Percentiles rank a stretch among this genome's conserved stretches.
Evolutionary conservation across 768 basidiomycete species (phyloP).

Genomic region (Agaricus bisporus): DNA sequence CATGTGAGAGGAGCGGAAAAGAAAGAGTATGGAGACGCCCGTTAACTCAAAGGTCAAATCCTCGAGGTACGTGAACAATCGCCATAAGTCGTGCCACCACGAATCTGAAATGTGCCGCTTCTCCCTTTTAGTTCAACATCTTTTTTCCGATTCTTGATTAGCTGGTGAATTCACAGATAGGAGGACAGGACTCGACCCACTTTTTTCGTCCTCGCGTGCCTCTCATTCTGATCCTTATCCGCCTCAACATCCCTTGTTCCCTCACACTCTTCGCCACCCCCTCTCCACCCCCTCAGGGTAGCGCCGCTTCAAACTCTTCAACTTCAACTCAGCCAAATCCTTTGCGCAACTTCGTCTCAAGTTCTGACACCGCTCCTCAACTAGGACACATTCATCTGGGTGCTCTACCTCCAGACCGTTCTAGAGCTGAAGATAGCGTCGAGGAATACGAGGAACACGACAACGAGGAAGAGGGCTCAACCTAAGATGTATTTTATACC

Average conservation of each 20-base stretch:
- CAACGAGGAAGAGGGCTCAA: constrained; percentile 15
- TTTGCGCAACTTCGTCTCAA: constrained; percentile 8
- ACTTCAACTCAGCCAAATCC: background rate
- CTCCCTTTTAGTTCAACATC: no score
- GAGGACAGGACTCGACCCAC: constrained; percentile 5
- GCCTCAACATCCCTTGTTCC: constrained; percentile 1
- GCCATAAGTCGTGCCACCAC: no score
- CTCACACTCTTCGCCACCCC: background rate
- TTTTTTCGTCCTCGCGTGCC: constrained; percentile 2
- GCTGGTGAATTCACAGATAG: constrained; percentile 1
- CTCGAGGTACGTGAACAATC: no score
- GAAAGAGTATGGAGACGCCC: no score
- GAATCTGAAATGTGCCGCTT: no score
- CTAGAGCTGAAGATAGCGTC: background rate
- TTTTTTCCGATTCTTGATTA: constrained; percentile 2
- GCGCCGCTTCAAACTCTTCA: background rate
- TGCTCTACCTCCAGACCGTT: background rate
- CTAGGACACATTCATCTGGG: constrained; percentile 17
- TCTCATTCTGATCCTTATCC: constrained; percentile 4
- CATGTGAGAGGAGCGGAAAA: constrained; percentile 51
- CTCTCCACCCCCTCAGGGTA: background rate
- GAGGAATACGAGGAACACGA: constrained; percentile 1
- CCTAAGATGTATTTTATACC: constrained; percentile 55
- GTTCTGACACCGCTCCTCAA: background rate
- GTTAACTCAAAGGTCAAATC: no score